These are phyloP conservation scores for Penicillium sp. DNA, from an alignment of 2,329 filamentous ascomycete species.

Conservation along the genomic window DNA sequence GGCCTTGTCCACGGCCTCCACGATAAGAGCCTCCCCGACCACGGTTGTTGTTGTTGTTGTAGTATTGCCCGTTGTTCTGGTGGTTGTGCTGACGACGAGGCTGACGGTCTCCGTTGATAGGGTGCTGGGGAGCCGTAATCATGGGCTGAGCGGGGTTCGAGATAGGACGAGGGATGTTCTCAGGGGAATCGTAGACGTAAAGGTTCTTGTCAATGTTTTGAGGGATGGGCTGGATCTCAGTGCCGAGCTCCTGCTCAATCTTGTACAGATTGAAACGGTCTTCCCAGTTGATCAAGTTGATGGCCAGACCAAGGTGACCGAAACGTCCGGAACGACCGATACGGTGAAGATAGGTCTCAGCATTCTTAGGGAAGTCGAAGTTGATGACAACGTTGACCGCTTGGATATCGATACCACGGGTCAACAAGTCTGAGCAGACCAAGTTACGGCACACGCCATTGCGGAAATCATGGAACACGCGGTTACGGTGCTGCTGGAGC, in stretches of 20 bases:
- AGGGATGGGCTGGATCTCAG: conserved; percentile 97
- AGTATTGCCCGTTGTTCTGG: conserved; percentile 45
- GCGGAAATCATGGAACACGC: conserved; percentile 98
- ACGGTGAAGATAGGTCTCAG: conserved; percentile 96
- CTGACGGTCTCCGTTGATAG: conserved; percentile 39
- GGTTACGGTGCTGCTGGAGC: conserved; percentile 95
- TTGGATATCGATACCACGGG: conserved; percentile 98
- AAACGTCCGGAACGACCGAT: conserved; percentile 98
- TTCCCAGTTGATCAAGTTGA: conserved; percentile 99
- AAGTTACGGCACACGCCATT: conserved; percentile 98
- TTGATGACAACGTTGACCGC: conserved; percentile 99
- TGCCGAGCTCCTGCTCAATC: conserved; percentile 95
- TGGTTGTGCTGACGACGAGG: conserved; percentile 45
- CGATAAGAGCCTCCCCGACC: conserved; percentile 52
- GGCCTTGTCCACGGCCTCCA: conserved; percentile 52
- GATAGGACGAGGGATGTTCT: conserved; percentile 87
- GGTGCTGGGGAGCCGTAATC: conserved; percentile 25
- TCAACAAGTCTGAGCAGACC: conserved; percentile 95
- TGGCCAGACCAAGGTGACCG: conserved; percentile 94
- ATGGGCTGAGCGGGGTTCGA: conserved; percentile 57
- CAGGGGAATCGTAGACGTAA: conserved; percentile 96
- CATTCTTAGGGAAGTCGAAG: conserved; percentile 99
- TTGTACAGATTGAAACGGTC: conserved; percentile 99
- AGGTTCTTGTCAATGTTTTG: conserved; percentile 94
- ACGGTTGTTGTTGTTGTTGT: conserved; percentile 33